A percentile compares a stretch with the other conserved stretches of the same genome.
Evolutionary conservation across 148 eudicot genomes (phyloP).

Genomic region (Simmondsia chinensis): DNA sequence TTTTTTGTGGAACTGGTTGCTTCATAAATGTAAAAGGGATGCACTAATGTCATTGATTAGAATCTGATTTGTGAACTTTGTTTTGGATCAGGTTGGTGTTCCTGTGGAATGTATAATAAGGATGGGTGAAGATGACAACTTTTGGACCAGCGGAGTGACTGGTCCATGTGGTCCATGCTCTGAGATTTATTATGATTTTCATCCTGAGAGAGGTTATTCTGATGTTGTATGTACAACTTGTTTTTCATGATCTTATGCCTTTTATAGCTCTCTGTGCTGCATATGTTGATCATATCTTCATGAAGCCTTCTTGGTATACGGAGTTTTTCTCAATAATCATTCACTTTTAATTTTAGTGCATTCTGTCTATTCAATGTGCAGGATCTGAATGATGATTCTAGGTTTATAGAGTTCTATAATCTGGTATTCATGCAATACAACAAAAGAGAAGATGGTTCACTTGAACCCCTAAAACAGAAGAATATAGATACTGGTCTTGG

Average conservation of each 20-base stretch:
- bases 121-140: slow-evolving; percentile 95
- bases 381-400: slow-evolving; percentile 91
- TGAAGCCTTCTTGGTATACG: neutral
- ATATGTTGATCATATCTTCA: too few species aligned
- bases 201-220: slow-evolving; percentile 79
- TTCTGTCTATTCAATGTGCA: slow-evolving; percentile 15
- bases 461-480: slow-evolving; percentile 82
- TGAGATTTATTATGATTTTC: slow-evolving; percentile 90
- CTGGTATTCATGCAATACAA: slow-evolving; percentile 98
- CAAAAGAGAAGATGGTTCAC: slow-evolving; percentile 73
- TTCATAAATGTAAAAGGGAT: neutral
- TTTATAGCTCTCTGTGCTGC: slow-evolving; percentile 2
- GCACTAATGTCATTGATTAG: neutral
- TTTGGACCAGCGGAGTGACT: slow-evolving; percentile 95
- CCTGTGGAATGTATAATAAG: slow-evolving; percentile 69
- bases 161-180: slow-evolving; percentile 99
- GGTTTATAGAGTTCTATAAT: slow-evolving; percentile 98
- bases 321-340: neutral
- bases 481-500: slow-evolving; percentile 98
- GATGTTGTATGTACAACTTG: slow-evolving; percentile 55
- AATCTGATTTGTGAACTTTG: neutral
- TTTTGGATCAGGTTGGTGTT: slow-evolving; percentile 65
- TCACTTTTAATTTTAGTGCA: neutral
- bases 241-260: slow-evolving; percentile 5
- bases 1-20: too few species aligned